A percentile compares a stretch with the other conserved stretches of the same genome.
phyloP scores from a whole-genome alignment of 176 grass and related monocot genomes.

The Paspalum notatum region DNA sequence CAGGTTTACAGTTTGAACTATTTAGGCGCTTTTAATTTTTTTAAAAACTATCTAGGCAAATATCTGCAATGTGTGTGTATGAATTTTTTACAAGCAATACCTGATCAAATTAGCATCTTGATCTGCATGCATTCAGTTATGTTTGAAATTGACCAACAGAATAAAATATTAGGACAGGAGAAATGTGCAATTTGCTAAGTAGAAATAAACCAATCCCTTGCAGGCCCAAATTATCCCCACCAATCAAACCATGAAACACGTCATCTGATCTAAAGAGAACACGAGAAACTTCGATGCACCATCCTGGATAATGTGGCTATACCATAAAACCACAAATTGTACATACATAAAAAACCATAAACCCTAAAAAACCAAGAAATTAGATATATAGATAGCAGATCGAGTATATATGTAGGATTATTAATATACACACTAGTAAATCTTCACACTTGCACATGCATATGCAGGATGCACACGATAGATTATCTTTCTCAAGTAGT shows the following conservation, averaged over 20 bases:
- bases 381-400: background rate
- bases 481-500: background rate
- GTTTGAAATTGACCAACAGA: background rate
- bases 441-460: background rate
- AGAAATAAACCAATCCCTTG: background rate
- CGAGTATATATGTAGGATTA: no score
- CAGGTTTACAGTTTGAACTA: background rate
- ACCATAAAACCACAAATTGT: background rate
- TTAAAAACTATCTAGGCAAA: background rate
- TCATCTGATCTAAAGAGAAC: background rate
- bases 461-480: background rate
- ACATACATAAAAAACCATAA: background rate
- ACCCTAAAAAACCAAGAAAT: background rate
- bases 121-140: background rate
- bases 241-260: background rate
- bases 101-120: slow-evolving; percentile 11
- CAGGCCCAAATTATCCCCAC: background rate
- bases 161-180: background rate
- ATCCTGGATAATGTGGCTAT: background rate
- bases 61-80: background rate
- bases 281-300: background rate
- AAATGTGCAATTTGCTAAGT: background rate
- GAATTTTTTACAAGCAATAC: background rate
- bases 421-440: background rate
- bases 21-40: no score